These are phyloP conservation scores for Fusarium chlamydosporum DNA, from an alignment of 2,329 filamentous ascomycete genomes.

Conservation along the genomic window DNA sequence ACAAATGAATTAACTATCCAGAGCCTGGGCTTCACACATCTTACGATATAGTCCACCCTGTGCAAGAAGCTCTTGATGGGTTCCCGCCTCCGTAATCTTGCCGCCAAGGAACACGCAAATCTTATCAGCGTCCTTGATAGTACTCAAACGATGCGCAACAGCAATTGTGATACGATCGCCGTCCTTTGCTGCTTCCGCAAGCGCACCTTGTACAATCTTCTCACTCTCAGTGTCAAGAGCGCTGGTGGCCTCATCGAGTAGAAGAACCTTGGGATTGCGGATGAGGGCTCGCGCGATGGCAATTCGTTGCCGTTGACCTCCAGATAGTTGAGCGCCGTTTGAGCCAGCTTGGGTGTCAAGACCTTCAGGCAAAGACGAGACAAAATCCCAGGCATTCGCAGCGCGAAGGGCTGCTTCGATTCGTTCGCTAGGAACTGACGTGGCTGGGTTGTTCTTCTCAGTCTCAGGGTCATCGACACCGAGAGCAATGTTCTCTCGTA, in stretches of 20 bases:
- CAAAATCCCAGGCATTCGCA: slow-evolving; percentile 66
- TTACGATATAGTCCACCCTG: slow-evolving; percentile 63
- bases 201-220: slow-evolving; percentile 78
- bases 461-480: slow-evolving; percentile 43
- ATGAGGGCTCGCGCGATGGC: slow-evolving; percentile 76
- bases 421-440: slow-evolving; percentile 47
- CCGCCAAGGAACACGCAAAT: slow-evolving; percentile 74
- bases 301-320: slow-evolving; percentile 76
- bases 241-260: slow-evolving; percentile 50
- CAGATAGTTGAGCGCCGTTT: slow-evolving; percentile 74
- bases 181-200: slow-evolving; percentile 79
- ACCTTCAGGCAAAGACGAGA: slow-evolving; percentile 57
- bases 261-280: slow-evolving; percentile 46
- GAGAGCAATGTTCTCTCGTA: slow-evolving; percentile 82
- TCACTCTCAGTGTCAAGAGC: slow-evolving; percentile 51
- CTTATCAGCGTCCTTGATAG: slow-evolving; percentile 80
- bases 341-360: slow-evolving; percentile 74
- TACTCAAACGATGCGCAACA: slow-evolving; percentile 93
- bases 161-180: slow-evolving; percentile 63
- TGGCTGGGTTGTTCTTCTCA: slow-evolving; percentile 13
- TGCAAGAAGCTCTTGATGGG: slow-evolving; percentile 68
- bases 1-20: slow-evolving; percentile 48
- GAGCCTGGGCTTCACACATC: slow-evolving; percentile 62
- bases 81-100: slow-evolving; percentile 69
- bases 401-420: slow-evolving; percentile 63